phyloP scores from a whole-genome alignment of 805 yeast genomes.

The Wickerhamomyces pijperi region DNA sequence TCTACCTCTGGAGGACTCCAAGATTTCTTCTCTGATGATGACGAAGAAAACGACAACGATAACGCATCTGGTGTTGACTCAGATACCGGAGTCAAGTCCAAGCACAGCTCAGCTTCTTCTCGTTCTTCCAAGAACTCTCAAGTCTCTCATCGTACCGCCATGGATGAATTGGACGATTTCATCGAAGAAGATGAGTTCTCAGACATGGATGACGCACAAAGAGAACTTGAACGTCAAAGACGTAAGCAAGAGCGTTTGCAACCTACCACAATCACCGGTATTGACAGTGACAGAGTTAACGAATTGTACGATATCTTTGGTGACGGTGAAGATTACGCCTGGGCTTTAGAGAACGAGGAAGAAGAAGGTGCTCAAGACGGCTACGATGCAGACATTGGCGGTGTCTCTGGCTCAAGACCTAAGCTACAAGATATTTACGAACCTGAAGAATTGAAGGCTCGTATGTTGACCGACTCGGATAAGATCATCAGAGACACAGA shows the following conservation, averaged over 20 bases:
- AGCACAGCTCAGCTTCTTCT: constrained; percentile 1
- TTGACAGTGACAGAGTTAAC: constrained; percentile 84
- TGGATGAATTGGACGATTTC: constrained; percentile 91
- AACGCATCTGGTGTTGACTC: constrained; percentile 23
- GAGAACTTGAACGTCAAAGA: constrained; percentile 34
- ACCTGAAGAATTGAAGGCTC: constrained; percentile 82
- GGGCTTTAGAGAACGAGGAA: constrained; percentile 88
- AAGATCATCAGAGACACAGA: constrained; percentile 79
- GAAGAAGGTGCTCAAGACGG: background rate
- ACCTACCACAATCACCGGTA: constrained; percentile 45
- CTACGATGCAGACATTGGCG: constrained; percentile 39
- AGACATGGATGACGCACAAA: constrained; percentile 66
- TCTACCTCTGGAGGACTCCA: constrained; percentile 16
- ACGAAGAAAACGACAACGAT: constrained; percentile 20
- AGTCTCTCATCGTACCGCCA: constrained; percentile 20
- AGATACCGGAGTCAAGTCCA: too few relatives aligned
- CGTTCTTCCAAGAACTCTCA: background rate
- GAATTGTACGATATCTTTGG: constrained; percentile 94
- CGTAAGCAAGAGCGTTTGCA: constrained; percentile 36
- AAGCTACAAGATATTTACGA: constrained; percentile 87
- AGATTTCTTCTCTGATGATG: constrained; percentile 32
- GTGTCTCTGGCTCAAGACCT: constrained; percentile 24
- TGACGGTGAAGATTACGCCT: constrained; percentile 92
- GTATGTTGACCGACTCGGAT: constrained; percentile 87
- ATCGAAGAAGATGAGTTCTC: constrained; percentile 95